Percentiles rank a stretch among this genome's conserved stretches.
phyloP scores from a whole-genome alignment of 140 eudicot genomes.

The Senecio squalidus region DNA sequence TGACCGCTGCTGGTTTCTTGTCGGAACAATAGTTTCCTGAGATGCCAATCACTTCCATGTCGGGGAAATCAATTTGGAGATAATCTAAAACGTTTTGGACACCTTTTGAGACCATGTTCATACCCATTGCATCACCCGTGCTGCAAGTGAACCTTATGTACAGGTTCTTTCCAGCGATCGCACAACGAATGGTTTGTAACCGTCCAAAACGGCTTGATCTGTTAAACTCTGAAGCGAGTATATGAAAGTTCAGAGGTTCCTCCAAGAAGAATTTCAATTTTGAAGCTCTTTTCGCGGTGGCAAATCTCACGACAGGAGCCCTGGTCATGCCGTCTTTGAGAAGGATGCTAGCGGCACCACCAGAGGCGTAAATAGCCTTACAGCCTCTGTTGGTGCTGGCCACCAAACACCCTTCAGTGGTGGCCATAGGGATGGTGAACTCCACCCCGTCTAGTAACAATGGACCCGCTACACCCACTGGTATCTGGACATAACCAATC shows the following conservation, averaged over 20 bases:
- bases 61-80: too few relatives aligned
- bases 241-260: slow-evolving; percentile 26
- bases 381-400: slow-evolving; percentile 38
- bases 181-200: too few relatives aligned
- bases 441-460: slow-evolving; percentile 26
- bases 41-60: too few relatives aligned
- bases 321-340: slow-evolving; percentile 34
- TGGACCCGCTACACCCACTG: slow-evolving; percentile 40
- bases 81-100: too few relatives aligned
- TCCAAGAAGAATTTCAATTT: slow-evolving; percentile 29
- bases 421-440: slow-evolving; percentile 30
- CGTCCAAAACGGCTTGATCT: too few relatives aligned
- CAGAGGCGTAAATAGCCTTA: slow-evolving; percentile 31
- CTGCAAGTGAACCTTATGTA: too few relatives aligned
- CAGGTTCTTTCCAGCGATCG: too few relatives aligned
- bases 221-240: slow-evolving; percentile 22
- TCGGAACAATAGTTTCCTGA: too few relatives aligned
- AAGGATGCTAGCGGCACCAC: slow-evolving; percentile 28
- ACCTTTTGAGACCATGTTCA: too few relatives aligned
- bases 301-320: slow-evolving; percentile 32
- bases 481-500: slow-evolving; percentile 50
- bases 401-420: too few relatives aligned
- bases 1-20: too few relatives aligned
- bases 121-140: too few relatives aligned
- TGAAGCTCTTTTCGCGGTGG: slow-evolving; percentile 28